phyloP scores from a whole-genome alignment of 1,139 yeast genomes.

The Trichomonascaceae sp. region DNA sequence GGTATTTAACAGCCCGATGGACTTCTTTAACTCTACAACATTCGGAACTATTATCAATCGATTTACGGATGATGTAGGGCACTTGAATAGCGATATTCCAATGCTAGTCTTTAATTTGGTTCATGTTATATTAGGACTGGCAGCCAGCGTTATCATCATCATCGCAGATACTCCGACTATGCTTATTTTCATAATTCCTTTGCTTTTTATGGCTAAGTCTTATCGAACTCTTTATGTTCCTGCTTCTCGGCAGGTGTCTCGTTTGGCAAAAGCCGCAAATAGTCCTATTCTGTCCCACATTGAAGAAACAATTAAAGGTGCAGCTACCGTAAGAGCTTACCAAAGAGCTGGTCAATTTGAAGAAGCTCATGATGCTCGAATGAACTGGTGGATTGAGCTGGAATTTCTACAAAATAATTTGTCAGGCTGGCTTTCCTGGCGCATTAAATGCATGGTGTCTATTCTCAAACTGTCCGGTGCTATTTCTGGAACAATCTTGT shows the following conservation, averaged over 20 bases:
- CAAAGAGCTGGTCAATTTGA: slow-evolving; percentile 48
- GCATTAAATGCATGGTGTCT: slow-evolving; percentile 66
- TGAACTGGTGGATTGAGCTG: slow-evolving; percentile 34
- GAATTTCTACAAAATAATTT: slow-evolving; percentile 39
- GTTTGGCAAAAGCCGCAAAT: slow-evolving; percentile 71
- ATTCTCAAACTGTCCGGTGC: slow-evolving; percentile 57
- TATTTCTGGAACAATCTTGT: slow-evolving; percentile 41
- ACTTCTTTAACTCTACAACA: slow-evolving; percentile 62
- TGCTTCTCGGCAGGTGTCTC: slow-evolving; percentile 70
- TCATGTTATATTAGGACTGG: slow-evolving; percentile 50
- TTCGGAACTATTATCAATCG: slow-evolving; percentile 65
- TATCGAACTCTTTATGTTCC: slow-evolving; percentile 82
- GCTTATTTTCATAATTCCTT: slow-evolving; percentile 40
- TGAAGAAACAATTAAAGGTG: slow-evolving; percentile 69
- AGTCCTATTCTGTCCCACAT: slow-evolving; percentile 76
- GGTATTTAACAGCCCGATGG: slow-evolving; percentile 72
- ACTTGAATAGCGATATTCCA: slow-evolving; percentile 57
- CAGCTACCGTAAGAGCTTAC: slow-evolving; percentile 59
- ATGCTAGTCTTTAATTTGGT: slow-evolving; percentile 39
- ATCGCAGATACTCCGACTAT: slow-evolving; percentile 64
- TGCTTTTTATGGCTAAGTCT: slow-evolving; percentile 57
- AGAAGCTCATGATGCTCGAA: slow-evolving; percentile 49
- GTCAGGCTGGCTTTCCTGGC: slow-evolving; percentile 64
- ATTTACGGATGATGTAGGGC: slow-evolving; percentile 65
- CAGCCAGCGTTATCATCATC: slow-evolving; percentile 61